Conservation (phyloP, 225 moss, liverwort and hornwort species). For the Takakia lepidozioides region DNA sequence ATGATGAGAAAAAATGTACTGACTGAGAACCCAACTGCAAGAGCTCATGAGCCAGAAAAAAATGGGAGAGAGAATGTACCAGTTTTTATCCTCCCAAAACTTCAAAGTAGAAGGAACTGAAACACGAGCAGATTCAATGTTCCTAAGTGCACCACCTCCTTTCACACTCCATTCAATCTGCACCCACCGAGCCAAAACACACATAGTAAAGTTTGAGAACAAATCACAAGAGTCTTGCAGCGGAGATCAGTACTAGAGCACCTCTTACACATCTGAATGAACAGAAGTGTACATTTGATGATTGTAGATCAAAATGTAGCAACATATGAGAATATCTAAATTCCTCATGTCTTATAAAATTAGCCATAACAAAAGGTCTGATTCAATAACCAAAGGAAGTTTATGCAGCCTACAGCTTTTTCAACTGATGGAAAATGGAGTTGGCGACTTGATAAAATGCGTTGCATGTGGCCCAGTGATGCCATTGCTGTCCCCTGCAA, state of each 20-base stretch:
- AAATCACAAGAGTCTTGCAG: no score
- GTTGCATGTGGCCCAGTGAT: constrained; percentile 94
- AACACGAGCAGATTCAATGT: constrained; percentile 89
- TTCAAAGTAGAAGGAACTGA: constrained; percentile 86
- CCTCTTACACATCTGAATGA: no score
- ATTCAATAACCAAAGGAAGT: neutral
- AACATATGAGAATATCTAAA: no score
- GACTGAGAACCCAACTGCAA: no score
- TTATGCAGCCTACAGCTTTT: constrained; percentile 64
- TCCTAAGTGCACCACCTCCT: constrained; percentile 87
- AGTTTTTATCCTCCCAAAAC: constrained; percentile 58
- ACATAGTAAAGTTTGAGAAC: no score
- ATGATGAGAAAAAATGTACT: constrained; percentile 4
- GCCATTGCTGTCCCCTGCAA: constrained; percentile 96
- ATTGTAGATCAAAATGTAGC: no score
- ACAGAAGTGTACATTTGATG: no score
- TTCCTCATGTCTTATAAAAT: no score
- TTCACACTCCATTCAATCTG: constrained; percentile 99
- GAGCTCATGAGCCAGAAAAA: constrained; percentile 1
- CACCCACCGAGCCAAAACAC: constrained; percentile 9
- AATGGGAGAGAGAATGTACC: constrained; percentile 25
- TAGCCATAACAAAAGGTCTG: no score
- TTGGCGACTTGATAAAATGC: constrained; percentile 77
- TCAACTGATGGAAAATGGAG: constrained; percentile 85
- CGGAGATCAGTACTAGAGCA: no score